Evolutionary conservation across 345 rosid species (phyloP).

Genomic region (Raphanus sativus): DNA sequence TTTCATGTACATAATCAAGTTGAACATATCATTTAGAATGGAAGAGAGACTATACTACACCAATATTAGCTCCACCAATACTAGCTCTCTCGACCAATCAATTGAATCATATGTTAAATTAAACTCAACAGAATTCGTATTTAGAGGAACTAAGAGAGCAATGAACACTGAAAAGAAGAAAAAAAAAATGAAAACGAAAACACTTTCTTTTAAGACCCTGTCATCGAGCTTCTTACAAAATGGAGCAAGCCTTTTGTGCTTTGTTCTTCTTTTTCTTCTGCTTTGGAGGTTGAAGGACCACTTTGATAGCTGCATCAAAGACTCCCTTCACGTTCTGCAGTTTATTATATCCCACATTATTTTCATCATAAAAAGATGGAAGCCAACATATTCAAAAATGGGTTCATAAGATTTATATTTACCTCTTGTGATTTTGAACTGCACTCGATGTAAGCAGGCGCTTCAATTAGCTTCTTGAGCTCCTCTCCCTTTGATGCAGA

Average conservation of each 20-base stretch:
- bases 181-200: slow-evolving; percentile 25
- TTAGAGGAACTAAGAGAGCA: slow-evolving; percentile 12
- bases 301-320: slow-evolving; percentile 87
- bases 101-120: slow-evolving; percentile 12
- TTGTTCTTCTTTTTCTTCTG: slow-evolving; percentile 82
- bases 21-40: neutral
- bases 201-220: slow-evolving; percentile 1
- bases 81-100: neutral
- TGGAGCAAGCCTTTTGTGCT: slow-evolving; percentile 83
- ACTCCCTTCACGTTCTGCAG: slow-evolving; percentile 92
- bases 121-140: slow-evolving; percentile 2
- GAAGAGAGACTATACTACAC: neutral
- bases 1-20: neutral
- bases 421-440: slow-evolving; percentile 92
- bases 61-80: slow-evolving; percentile 5
- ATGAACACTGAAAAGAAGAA: slow-evolving; percentile 7
- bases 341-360: slow-evolving; percentile 5
- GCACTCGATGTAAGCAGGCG: slow-evolving; percentile 90
- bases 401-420: slow-evolving; percentile 6
- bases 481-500: slow-evolving; percentile 73
- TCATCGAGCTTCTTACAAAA: slow-evolving; percentile 53
- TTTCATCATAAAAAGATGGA: slow-evolving; percentile 1
- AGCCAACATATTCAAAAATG: neutral
- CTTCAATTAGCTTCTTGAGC: slow-evolving; percentile 70
- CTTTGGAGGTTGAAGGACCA: slow-evolving; percentile 95